These are phyloP conservation scores for Aegilops tauschii DNA, from an alignment of 176 grass and related monocot species.

Conservation along the genomic window DNA sequence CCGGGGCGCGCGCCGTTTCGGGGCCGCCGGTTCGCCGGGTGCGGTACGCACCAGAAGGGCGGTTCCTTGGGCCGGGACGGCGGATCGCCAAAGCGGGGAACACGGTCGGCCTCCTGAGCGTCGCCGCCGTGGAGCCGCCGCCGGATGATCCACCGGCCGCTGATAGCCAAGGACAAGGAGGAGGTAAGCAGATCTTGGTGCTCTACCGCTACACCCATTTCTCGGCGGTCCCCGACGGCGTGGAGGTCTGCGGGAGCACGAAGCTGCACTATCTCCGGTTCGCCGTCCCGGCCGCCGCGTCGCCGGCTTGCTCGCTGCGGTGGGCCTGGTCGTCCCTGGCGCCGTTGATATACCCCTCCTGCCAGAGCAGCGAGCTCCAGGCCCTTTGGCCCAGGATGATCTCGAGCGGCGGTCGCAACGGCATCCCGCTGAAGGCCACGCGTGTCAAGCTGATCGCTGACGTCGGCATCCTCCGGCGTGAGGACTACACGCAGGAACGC, in stretches of 20 bases:
- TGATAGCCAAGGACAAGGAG: background rate
- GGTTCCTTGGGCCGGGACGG: background rate
- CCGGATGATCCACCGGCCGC: background rate
- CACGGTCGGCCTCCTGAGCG: background rate
- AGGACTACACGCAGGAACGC: constrained; percentile 10
- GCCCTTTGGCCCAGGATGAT: background rate
- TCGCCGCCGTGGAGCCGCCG: background rate
- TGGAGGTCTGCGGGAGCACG: background rate
- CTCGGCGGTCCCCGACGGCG: background rate
- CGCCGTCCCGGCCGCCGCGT: background rate
- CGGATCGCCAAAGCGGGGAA: background rate
- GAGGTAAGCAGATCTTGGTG: background rate
- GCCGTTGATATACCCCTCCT: background rate
- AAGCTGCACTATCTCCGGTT: constrained; percentile 31
- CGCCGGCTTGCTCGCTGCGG: background rate
- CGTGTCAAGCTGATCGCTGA: constrained; percentile 3
- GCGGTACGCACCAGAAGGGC: background rate
- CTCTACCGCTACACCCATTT: constrained; percentile 32
- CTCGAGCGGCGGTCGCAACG: no score
- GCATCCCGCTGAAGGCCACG: background rate
- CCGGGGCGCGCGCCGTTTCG: no score
- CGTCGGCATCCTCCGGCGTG: constrained; percentile 3
- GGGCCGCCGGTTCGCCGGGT: background rate
- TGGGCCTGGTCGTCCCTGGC: constrained; percentile 9
- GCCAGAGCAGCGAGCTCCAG: background rate